phyloP scores from a whole-genome alignment of 2,329 filamentous ascomycete species.

The Botrytis cinerea region DNA sequence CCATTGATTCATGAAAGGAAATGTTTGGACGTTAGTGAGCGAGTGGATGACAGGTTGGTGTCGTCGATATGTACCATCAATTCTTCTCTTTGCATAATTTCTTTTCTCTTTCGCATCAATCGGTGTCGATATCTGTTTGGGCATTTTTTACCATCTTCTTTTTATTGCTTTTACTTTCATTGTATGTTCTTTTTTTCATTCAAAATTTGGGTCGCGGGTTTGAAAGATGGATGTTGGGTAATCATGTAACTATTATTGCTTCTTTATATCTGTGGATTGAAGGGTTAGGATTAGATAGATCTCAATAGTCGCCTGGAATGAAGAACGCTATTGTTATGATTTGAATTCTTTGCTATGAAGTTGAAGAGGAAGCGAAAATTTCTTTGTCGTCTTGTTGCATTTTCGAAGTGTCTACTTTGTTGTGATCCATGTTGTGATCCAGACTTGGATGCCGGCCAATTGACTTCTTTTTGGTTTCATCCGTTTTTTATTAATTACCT shows the following conservation, averaged over 20 bases:
- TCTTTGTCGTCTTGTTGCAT: neutral
- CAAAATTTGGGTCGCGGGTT: neutral
- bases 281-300: conserved; percentile 1
- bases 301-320: neutral
- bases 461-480: neutral
- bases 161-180: neutral
- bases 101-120: neutral
- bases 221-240: neutral
- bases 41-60: neutral
- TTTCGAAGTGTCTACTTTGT: neutral
- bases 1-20: conserved; percentile 1
- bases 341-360: neutral
- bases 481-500: too few relatives aligned
- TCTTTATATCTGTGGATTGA: neutral
- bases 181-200: conserved; percentile 1
- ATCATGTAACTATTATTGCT: neutral
- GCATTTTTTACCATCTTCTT: neutral
- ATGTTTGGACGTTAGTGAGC: neutral
- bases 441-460: neutral
- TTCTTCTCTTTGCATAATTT: neutral
- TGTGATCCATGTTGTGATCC: neutral
- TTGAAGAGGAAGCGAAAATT: neutral
- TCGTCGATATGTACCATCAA: neutral
- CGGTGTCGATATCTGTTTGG: neutral
- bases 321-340: neutral